phyloP scores from a whole-genome alignment of 768 basidiomycete genomes.

The Hypsizygus marmoreus region DNA sequence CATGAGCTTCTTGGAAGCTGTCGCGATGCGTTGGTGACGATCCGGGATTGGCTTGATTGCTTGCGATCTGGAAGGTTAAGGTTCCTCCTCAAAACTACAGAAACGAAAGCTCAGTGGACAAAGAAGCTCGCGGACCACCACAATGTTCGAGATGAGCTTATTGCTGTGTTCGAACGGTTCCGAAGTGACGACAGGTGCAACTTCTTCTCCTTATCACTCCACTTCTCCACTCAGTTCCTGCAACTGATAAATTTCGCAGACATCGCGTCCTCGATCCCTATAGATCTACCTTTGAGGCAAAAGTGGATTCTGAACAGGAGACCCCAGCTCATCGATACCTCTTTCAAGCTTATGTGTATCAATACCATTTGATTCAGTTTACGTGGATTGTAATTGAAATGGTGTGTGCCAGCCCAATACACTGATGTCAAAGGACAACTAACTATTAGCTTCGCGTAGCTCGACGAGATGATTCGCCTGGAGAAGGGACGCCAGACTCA shows the following conservation, averaged over 20 bases:
- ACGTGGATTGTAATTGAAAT: slow-evolving; percentile 39
- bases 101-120: slow-evolving; percentile 29
- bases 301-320: slow-evolving; percentile 31
- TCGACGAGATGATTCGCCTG: slow-evolving; percentile 56
- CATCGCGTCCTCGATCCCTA: slow-evolving; percentile 65
- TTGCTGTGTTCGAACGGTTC: slow-evolving; percentile 45
- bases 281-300: slow-evolving; percentile 46
- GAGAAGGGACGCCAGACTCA: slow-evolving; percentile 46
- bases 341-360: slow-evolving; percentile 76
- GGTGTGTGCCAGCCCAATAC: slow-evolving; percentile 27
- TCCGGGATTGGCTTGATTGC: slow-evolving; percentile 53
- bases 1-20: slow-evolving; percentile 51
- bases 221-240: not conserved
- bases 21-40: slow-evolving; percentile 37
- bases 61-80: slow-evolving; percentile 36
- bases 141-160: slow-evolving; percentile 37
- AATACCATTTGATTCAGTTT: slow-evolving; percentile 52
- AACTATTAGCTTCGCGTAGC: slow-evolving; percentile 40
- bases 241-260: slow-evolving; percentile 21
- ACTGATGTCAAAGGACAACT: not conserved
- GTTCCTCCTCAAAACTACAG: slow-evolving; percentile 34
- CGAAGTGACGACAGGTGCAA: slow-evolving; percentile 50
- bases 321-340: slow-evolving; percentile 67
- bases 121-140: slow-evolving; percentile 39
- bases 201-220: not conserved